phyloP scores from a whole-genome alignment of 108 stramenopile genomes.

The Cyclostephanos invisitatus region DNA sequence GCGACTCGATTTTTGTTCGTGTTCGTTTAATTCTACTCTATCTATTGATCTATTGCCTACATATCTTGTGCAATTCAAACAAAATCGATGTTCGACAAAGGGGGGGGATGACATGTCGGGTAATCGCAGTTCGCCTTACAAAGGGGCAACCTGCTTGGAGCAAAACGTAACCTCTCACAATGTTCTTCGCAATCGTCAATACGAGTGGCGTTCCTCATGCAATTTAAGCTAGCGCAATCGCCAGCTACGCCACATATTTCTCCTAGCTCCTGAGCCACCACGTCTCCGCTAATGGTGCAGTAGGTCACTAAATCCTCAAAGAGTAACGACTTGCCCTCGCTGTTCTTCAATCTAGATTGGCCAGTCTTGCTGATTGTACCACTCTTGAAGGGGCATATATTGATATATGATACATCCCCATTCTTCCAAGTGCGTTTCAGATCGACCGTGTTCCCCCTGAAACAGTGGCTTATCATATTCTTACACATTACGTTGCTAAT shows the following conservation, averaged over 20 bases:
- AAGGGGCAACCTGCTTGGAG: background rate
- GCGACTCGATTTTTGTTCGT: too few relatives aligned
- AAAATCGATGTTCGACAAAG: background rate
- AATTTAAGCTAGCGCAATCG: constrained; percentile 14
- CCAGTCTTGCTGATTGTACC: background rate
- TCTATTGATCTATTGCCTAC: too few relatives aligned
- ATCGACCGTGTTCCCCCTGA: constrained; percentile 9
- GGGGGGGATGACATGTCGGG: constrained; percentile 7
- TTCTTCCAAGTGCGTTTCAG: constrained; percentile 17
- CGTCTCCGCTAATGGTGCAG: constrained; percentile 5
- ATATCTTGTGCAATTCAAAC: too few relatives aligned
- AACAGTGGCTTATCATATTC: constrained; percentile 2
- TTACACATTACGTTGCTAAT: background rate
- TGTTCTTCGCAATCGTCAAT: constrained; percentile 8
- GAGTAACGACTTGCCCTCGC: background rate
- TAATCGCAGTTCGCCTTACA: constrained; percentile 5
- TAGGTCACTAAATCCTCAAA: background rate
- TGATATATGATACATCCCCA: constrained; percentile 6
- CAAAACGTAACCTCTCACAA: constrained; percentile 3
- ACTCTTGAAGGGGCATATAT: constrained; percentile 11
- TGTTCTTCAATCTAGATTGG: constrained; percentile 1
- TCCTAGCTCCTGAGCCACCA: constrained; percentile 1
- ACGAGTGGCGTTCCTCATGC: background rate
- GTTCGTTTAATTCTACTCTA: too few relatives aligned
- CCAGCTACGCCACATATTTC: background rate